Evolutionary conservation across 805 yeast species (phyloP).

Genomic region (Ogataea henricii): DNA sequence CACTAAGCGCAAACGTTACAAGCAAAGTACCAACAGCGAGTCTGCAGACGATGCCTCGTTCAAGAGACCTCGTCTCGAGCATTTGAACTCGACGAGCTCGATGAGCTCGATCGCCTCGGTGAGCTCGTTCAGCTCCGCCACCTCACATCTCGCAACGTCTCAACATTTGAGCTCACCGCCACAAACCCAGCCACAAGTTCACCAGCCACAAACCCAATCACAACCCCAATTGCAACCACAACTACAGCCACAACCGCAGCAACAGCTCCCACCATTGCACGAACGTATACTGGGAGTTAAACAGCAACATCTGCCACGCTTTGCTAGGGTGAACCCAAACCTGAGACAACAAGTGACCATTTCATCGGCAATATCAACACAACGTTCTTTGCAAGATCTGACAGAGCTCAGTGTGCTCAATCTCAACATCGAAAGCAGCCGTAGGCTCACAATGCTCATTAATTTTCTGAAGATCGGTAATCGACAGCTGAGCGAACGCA

Average conservation of each 20-base stretch:
- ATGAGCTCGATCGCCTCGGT: background rate
- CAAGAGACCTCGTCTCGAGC: conserved; percentile 25
- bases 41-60: background rate
- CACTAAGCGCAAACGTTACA: conserved; percentile 23
- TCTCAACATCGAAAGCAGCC: conserved; percentile 63
- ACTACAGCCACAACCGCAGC: conserved; percentile 3
- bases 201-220: background rate
- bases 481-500: conserved; percentile 67
- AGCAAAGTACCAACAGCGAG: background rate
- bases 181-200: background rate
- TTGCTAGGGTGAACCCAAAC: conserved; percentile 18
- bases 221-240: conserved; percentile 1
- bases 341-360: conserved; percentile 33
- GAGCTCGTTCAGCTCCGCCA: conserved; percentile 2
- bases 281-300: conserved; percentile 4
- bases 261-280: conserved; percentile 7
- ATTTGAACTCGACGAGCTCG: conserved; percentile 8
- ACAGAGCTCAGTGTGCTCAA: conserved; percentile 38
- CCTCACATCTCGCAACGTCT: background rate
- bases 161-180: background rate
- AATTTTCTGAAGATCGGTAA: conserved; percentile 82
- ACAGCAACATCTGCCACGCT: conserved; percentile 14
- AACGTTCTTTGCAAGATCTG: conserved; percentile 34
- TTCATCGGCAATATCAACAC: conserved; percentile 34
- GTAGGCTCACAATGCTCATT: conserved; percentile 73